These are phyloP conservation scores for Kwoniella sp. DNA, from an alignment of 768 basidiomycete species.

Conservation along the genomic window DNA sequence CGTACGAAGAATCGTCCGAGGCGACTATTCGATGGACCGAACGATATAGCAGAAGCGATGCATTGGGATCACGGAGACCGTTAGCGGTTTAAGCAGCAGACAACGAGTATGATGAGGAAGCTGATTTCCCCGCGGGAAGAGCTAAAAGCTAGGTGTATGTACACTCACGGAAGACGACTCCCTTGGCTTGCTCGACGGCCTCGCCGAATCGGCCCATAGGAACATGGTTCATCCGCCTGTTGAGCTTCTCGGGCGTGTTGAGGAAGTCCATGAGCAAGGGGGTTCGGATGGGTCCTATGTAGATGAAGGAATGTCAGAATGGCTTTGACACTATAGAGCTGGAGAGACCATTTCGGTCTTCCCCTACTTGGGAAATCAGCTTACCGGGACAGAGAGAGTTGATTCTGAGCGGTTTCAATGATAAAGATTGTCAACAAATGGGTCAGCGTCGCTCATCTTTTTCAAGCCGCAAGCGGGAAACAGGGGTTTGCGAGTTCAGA, in stretches of 20 bases:
- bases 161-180: conserved; percentile 81
- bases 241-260: conserved; percentile 90
- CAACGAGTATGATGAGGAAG: background rate
- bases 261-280: conserved; percentile 98
- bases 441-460: too few species aligned
- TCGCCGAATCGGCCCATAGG: conserved; percentile 98
- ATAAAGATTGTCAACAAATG: background rate
- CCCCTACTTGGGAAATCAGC: background rate
- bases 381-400: conserved; percentile 87
- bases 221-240: conserved; percentile 77
- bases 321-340: conserved; percentile 57
- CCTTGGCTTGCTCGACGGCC: conserved; percentile 91
- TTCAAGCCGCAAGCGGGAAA: too few species aligned
- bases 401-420: conserved; percentile 59
- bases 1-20: conserved; percentile 92
- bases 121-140: too few species aligned
- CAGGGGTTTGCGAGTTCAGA: too few species aligned
- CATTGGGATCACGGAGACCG: too few species aligned
- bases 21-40: too few species aligned
- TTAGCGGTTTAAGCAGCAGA: too few species aligned
- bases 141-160: background rate
- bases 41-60: background rate
- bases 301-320: conserved; percentile 47
- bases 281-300: conserved; percentile 76
- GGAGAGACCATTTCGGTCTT: background rate